A percentile compares a stretch with the other conserved stretches of the same genome.
Conservation (phyloP, 2,329 filamentous ascomycete species). For the Talaromyces amestolkiae region DNA sequence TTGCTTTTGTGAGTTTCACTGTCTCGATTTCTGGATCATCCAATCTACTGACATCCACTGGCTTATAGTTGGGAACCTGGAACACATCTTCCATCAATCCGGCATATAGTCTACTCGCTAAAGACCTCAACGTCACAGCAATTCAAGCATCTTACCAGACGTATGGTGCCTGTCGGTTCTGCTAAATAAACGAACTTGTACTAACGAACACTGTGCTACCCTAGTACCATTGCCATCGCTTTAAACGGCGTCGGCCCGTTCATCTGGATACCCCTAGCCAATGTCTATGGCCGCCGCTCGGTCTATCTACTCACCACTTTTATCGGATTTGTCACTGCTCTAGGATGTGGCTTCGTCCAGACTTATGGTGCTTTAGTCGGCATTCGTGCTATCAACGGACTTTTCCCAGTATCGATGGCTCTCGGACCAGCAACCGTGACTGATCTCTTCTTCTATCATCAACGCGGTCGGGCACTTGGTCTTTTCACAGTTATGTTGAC, state of each 20-base stretch:
- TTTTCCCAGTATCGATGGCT: conserved; percentile 12
- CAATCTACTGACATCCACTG: neutral
- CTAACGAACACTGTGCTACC: neutral
- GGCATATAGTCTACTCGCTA: neutral
- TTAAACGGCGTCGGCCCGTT: conserved; percentile 12
- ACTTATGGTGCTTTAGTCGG: conserved; percentile 12
- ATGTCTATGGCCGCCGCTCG: conserved; percentile 12
- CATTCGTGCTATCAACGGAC: conserved; percentile 7
- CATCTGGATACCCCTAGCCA: conserved; percentile 11
- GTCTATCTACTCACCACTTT: conserved; percentile 11
- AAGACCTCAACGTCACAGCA: conserved; percentile 2
- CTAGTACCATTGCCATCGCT: conserved; percentile 10
- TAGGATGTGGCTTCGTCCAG: conserved; percentile 11
- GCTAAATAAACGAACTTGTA: neutral
- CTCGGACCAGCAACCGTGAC: conserved; percentile 12
- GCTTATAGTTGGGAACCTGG: conserved; percentile 7
- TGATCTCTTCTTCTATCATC: conserved; percentile 15
- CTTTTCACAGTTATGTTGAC: conserved; percentile 14
- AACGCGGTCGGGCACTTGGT: conserved; percentile 8
- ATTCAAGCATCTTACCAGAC: conserved; percentile 10
- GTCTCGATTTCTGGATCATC: neutral
- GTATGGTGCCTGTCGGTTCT: neutral
- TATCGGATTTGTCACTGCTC: conserved; percentile 8
- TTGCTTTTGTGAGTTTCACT: conserved; percentile 5
- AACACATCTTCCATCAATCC: conserved; percentile 9